phyloP scores from a whole-genome alignment of 768 basidiomycete genomes.

The Rhodosporidiobolus sp. region DNA sequence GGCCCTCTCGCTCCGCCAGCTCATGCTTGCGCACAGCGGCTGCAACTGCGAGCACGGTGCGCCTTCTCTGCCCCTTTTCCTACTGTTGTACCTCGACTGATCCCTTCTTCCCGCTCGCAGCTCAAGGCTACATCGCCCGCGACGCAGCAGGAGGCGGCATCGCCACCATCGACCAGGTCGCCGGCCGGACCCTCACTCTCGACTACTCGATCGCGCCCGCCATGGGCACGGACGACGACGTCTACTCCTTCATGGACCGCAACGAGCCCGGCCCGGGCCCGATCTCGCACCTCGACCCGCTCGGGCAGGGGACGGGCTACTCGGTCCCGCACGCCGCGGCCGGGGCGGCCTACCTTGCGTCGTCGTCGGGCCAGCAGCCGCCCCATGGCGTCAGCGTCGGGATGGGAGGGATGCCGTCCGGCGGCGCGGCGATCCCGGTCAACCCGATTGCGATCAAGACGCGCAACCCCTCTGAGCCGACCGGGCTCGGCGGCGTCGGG shows the following conservation, averaged over 20 bases:
- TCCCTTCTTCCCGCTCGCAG: neutral
- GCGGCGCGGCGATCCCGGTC: neutral
- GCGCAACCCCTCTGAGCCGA: neutral
- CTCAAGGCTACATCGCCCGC: constrained; percentile 34
- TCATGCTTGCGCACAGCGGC: constrained; percentile 28
- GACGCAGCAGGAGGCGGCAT: constrained; percentile 34
- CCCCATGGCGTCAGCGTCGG: no score
- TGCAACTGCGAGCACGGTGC: constrained; percentile 35
- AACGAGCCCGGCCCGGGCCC: neutral
- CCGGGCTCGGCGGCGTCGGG: neutral
- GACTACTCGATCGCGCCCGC: constrained; percentile 30
- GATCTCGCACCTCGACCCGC: neutral
- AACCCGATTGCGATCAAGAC: neutral
- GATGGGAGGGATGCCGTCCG: neutral
- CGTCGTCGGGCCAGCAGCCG: no score
- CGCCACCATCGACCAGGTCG: constrained; percentile 33
- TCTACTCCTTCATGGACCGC: constrained; percentile 29
- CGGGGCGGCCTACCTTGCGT: neutral
- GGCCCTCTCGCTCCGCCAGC: constrained; percentile 24
- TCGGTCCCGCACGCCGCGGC: neutral
- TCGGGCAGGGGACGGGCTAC: neutral
- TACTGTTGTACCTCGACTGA: neutral
- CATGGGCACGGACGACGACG: constrained; percentile 35
- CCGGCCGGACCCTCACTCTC: constrained; percentile 31
- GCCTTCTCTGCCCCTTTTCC: neutral